phyloP scores from a whole-genome alignment of 2,329 filamentous ascomycete genomes.

The Berkeleyomyces rouxiae region DNA sequence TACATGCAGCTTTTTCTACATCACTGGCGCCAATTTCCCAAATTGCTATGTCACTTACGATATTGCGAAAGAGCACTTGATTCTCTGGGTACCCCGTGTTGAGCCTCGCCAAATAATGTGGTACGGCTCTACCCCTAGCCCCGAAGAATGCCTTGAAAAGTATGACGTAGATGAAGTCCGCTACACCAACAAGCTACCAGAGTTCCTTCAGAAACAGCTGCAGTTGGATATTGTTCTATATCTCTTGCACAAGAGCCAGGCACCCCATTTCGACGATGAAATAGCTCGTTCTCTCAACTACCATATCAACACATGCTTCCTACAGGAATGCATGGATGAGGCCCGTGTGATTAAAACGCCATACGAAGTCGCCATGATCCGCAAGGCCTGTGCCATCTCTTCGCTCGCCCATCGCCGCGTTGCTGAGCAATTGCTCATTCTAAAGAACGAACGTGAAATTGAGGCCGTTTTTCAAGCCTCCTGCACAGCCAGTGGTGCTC shows the following conservation, averaged over 20 bases:
- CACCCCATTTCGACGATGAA: conserved; percentile 23
- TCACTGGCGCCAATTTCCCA: conserved; percentile 37
- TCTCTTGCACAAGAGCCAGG: conserved; percentile 33
- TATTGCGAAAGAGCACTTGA: conserved; percentile 42
- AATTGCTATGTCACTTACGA: conserved; percentile 42
- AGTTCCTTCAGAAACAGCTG: conserved; percentile 26
- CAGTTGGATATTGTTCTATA: conserved; percentile 20
- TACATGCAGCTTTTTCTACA: conserved; percentile 38
- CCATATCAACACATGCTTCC: conserved; percentile 30
- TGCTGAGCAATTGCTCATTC: conserved; percentile 42
- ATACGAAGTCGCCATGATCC: conserved; percentile 73
- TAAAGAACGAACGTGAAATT: conserved; percentile 66
- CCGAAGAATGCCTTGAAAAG: conserved; percentile 41
- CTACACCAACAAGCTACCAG: conserved; percentile 37
- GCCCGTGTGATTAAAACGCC: conserved; percentile 67
- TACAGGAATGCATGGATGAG: conserved; percentile 60
- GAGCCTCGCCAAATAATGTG: conserved; percentile 45
- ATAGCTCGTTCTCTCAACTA: conserved; percentile 20
- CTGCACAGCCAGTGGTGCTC: conserved; percentile 57
- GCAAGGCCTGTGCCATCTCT: conserved; percentile 65
- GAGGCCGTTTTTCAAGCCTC: conserved; percentile 60
- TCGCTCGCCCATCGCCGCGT: conserved; percentile 61
- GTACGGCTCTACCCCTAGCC: conserved; percentile 43
- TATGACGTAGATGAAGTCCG: conserved; percentile 58
- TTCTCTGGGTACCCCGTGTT: conserved; percentile 57